These are phyloP conservation scores for Cadophora sp. DNA, from an alignment of 2,329 filamentous ascomycete species.

Conservation along the genomic window DNA sequence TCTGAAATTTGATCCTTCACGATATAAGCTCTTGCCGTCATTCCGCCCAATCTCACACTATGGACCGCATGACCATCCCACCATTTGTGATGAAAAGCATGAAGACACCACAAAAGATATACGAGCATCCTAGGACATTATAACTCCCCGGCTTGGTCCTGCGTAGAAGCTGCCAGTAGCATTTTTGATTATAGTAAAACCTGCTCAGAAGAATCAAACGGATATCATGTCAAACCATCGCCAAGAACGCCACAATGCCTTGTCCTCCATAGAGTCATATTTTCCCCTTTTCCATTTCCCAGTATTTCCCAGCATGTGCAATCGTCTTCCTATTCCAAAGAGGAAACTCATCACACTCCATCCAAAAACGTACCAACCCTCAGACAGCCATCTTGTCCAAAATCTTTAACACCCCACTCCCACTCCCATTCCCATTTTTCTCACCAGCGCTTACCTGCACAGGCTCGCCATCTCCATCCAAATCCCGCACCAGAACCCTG, in stretches of 20 bases:
- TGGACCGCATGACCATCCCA: no score
- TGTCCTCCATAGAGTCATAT: not conserved
- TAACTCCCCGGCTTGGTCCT: no score
- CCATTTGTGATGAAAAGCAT: no score
- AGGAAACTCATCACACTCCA: not conserved
- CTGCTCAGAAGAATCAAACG: not conserved
- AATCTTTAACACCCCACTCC: conserved; percentile 65
- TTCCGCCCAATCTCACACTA: no score
- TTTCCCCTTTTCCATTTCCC: not conserved
- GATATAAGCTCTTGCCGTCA: no score
- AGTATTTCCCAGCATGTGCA: conserved; percentile 5
- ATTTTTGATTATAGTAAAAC: not conserved
- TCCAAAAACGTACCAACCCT: not conserved
- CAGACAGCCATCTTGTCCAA: conserved; percentile 66
- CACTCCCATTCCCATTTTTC: conserved; percentile 57
- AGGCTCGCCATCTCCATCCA: conserved; percentile 66
- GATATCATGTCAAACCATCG: conserved; percentile 15
- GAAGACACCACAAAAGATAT: no score
- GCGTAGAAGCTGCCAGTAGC: no score
- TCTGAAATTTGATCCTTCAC: no score
- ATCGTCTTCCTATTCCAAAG: not conserved
- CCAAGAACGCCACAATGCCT: conserved; percentile 6
- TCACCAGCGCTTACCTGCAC: conserved; percentile 59
- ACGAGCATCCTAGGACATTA: no score
- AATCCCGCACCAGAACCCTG: conserved; percentile 64